phyloP scores from a whole-genome alignment of 139 green algal species.

The Bryopsis sp. region DNA sequence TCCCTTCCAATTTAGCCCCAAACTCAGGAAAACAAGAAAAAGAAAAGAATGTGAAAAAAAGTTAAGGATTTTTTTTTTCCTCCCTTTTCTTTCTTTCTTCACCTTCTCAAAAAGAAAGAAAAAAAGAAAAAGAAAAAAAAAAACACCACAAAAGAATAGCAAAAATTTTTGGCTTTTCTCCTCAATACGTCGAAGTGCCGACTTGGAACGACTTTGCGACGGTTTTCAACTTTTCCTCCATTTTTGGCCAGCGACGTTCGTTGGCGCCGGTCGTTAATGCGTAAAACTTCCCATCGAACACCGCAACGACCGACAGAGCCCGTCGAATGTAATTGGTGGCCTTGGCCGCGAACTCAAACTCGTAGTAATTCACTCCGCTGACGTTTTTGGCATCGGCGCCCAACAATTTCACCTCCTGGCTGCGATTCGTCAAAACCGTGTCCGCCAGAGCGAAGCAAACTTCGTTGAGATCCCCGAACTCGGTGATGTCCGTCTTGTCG shows the following conservation, averaged over 20 bases:
- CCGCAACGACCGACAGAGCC: background rate
- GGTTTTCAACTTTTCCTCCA: constrained; percentile 3
- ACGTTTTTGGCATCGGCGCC: background rate
- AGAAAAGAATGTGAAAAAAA: no score
- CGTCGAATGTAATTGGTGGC: background rate
- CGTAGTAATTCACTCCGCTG: background rate
- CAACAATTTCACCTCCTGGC: background rate
- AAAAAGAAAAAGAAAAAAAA: no score
- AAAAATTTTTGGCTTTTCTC: no score
- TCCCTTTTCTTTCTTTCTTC: no score
- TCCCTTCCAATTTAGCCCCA: no score
- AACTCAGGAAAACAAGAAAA: no score
- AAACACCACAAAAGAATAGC: no score
- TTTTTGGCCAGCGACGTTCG: constrained; percentile 1
- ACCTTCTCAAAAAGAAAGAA: no score
- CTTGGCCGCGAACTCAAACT: constrained; percentile 7
- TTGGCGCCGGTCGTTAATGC: constrained; percentile 6
- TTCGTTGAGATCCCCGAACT: constrained; percentile 59
- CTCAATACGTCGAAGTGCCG: no score
- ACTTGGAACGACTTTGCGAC: constrained; percentile 16
- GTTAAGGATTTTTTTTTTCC: no score
- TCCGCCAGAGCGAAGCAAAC: background rate
- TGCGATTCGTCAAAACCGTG: constrained; percentile 5
- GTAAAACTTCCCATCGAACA: constrained; percentile 12
- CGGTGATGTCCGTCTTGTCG: constrained; percentile 72